These are phyloP conservation scores for Arthrobotrys musiformis DNA, from an alignment of 2,329 filamentous ascomycete species.

Conservation along the genomic window DNA sequence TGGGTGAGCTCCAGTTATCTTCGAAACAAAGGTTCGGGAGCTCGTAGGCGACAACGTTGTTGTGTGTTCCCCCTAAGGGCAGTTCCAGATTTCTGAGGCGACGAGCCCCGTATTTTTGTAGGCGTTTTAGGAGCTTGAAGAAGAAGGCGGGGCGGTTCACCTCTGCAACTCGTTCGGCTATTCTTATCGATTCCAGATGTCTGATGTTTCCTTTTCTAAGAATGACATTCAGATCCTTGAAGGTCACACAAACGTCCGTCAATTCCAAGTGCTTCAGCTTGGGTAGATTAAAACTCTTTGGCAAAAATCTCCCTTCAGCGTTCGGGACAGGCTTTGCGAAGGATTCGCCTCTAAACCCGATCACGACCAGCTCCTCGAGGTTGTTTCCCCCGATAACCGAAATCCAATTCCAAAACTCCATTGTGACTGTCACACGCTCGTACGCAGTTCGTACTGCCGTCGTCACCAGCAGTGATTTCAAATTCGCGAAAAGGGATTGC, in stretches of 20 bases:
- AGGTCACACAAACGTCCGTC: background rate
- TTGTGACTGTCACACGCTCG: background rate
- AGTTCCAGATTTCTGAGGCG: background rate
- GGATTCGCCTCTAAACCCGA: background rate
- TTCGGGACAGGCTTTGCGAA: background rate
- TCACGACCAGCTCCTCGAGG: background rate
- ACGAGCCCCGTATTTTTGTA: background rate
- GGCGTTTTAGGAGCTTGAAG: background rate
- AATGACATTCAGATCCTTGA: constrained; percentile 3
- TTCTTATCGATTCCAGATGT: background rate
- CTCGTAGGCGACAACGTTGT: background rate
- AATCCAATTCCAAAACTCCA: background rate
- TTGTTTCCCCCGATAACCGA: background rate
- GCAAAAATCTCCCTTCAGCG: background rate
- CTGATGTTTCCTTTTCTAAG: background rate
- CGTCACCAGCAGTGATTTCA: background rate
- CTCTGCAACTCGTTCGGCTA: background rate
- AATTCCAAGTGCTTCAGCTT: background rate
- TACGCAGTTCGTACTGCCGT: background rate
- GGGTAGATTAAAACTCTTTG: background rate
- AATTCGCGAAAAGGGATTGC: background rate
- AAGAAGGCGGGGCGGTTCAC: background rate
- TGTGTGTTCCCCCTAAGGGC: background rate
- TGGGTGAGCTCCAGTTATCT: background rate
- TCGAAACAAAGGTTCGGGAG: background rate